Evolutionary conservation across 1,139 yeast genomes (phyloP), one percentile per base, ranked within the genome.

Genomic region (Geotrichum reessii): DNA sequence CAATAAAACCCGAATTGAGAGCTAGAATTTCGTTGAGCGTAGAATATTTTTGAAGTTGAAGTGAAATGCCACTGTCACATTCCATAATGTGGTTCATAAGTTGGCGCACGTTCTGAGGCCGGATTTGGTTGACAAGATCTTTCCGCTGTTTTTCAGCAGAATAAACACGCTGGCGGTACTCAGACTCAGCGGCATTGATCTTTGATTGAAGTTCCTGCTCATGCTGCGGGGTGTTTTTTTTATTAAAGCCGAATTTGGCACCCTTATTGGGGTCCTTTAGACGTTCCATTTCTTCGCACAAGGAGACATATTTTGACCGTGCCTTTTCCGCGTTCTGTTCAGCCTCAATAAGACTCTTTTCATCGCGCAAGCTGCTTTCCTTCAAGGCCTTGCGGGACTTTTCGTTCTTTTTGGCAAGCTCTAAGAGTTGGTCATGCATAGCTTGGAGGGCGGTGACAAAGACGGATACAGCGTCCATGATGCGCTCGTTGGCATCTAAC

Each of bases 261-360:
- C 42, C 42, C 72, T 87, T 88, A 59, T 86, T 80, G 25, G 96
- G 96, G 69, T 92, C 98, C 67, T 86, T 83, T 58, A 91, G 79
- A 65, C 87, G 85, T 65, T 92, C 97, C 72, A 90, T 81, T 66
- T 93, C 98, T 59, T 85, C 88, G 69, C 97, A 90, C 40, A 90
- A 75, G 60, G 89, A 85, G 69, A 82, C 83, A 71, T 92, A 92
- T 69, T 87, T 89, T 55, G 80, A 76, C 71, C 86, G 89, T 9
- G 97, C 95, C 80, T 92, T 91, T 63, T 90, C 97, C 0, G 96
- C 97, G 50, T 84, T 81, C 57, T 78, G 76, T 55, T 91, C 91
- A 1, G 97, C 84, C 62, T 92, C 97, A 12, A 78, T 70, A 52
- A 92, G 91, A 60, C 86, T 95, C 69, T 87, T 89, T 68, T 93